Percentiles rank a stretch among this genome's conserved stretches.
Conservation (phyloP, 164 flowering plant species). For the Paratinospora sagittata region DNA sequence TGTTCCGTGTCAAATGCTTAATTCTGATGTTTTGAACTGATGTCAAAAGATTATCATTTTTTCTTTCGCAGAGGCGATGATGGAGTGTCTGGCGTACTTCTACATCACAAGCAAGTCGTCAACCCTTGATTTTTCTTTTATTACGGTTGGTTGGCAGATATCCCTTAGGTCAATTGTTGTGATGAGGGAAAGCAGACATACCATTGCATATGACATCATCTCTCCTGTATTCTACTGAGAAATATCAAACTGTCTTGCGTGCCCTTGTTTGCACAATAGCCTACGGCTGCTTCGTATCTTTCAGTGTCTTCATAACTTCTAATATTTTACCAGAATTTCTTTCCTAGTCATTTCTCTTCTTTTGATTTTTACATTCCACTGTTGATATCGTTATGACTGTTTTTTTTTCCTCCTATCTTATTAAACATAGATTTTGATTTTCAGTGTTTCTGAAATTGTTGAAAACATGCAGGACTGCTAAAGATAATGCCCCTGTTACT, state of each 20-base stretch:
- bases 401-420: background rate
- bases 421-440: background rate
- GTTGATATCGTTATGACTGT: background rate
- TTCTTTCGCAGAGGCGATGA: constrained; percentile 58
- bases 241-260: background rate
- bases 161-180: constrained; percentile 29
- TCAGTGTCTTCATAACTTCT: too few species aligned
- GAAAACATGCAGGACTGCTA: constrained; percentile 62
- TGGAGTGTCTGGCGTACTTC: constrained; percentile 92
- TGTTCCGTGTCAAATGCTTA: background rate
- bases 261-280: too few species aligned
- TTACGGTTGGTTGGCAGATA: constrained; percentile 57
- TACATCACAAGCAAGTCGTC: constrained; percentile 95
- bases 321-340: too few species aligned
- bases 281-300: background rate
- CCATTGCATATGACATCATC: constrained; percentile 3
- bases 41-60: constrained; percentile 9
- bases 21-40: constrained; percentile 5
- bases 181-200: constrained; percentile 15
- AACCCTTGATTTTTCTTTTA: constrained; percentile 43
- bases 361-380: background rate
- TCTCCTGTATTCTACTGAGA: background rate
- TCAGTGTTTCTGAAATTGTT: constrained; percentile 5
- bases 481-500: constrained; percentile 85
- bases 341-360: too few species aligned